Conservation (phyloP, 176 grass and related monocot genomes). For the Cenchrus purpureus region DNA sequence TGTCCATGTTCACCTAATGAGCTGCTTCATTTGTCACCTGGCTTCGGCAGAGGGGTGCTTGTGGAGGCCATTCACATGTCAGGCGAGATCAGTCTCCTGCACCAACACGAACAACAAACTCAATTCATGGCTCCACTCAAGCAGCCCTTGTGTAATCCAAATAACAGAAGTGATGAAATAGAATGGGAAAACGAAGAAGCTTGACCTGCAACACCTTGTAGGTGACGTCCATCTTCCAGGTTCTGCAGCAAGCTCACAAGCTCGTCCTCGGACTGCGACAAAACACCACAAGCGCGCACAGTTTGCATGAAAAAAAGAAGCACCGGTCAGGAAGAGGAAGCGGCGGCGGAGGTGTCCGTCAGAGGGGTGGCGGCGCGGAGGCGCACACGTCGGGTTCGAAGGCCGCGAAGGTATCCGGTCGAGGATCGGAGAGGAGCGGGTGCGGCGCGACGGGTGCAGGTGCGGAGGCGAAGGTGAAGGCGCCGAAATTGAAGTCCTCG, state of each 20-base stretch:
- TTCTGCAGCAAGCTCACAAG: constrained; percentile 59
- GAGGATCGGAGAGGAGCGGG: no score
- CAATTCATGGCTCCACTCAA: not conserved
- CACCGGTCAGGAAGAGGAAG: no score
- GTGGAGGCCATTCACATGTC: constrained; percentile 57
- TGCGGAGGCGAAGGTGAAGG: no score
- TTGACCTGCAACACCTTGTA: constrained; percentile 60
- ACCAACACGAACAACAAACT: not conserved
- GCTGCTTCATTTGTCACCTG: constrained; percentile 61
- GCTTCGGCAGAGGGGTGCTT: constrained; percentile 64
- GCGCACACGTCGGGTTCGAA: no score
- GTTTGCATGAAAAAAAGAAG: constrained; percentile 1
- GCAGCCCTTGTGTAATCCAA: not conserved
- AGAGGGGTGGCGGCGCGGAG: no score
- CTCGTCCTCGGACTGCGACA: constrained; percentile 61
- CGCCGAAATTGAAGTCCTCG: no score
- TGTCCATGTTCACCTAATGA: constrained; percentile 61
- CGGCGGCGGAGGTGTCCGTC: no score
- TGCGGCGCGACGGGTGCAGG: no score
- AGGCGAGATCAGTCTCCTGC: constrained; percentile 70
- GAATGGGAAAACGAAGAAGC: not conserved
- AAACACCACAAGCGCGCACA: constrained; percentile 19
- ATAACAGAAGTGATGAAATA: not conserved
- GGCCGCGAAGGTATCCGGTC: no score
- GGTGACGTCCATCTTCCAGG: constrained; percentile 67